phyloP scores from a whole-genome alignment of 2,329 filamentous ascomycete species.

The Paecilomyces dactylethromorphus region DNA sequence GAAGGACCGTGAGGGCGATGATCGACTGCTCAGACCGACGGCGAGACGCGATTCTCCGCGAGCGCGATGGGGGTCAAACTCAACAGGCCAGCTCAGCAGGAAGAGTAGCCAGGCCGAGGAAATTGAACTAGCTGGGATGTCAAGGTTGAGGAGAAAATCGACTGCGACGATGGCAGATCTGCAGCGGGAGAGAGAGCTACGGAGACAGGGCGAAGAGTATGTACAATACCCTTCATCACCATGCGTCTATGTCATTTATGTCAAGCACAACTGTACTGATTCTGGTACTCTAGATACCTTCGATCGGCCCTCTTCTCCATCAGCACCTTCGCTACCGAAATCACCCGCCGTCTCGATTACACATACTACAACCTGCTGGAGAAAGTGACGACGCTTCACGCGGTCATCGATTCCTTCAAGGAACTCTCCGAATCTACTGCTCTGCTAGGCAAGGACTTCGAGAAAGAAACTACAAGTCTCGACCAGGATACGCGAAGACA shows the following conservation, averaged over 20 bases:
- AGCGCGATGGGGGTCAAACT: constrained; percentile 27
- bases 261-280: neutral
- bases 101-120: constrained; percentile 22
- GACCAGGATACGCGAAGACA: constrained; percentile 32
- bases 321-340: constrained; percentile 32
- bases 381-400: constrained; percentile 34
- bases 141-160: constrained; percentile 14
- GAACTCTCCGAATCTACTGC: constrained; percentile 31
- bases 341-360: constrained; percentile 41
- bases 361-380: constrained; percentile 44
- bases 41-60: constrained; percentile 23
- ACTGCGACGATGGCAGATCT: constrained; percentile 29
- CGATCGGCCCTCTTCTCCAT: constrained; percentile 29
- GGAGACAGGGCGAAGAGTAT: constrained; percentile 72
- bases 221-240: constrained; percentile 34
- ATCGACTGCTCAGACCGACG: constrained; percentile 21
- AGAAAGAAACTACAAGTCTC: constrained; percentile 26
- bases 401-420: constrained; percentile 35
- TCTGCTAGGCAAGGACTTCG: constrained; percentile 31
- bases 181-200: constrained; percentile 46
- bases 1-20: constrained; percentile 24
- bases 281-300: constrained; percentile 16
- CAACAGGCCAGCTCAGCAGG: constrained; percentile 19
- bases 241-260: neutral
- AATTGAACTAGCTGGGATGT: constrained; percentile 18